Base-by-base conservation (phyloP, 176 grass and related monocot genomes). In the Hyparrhenia diplandra region DNA sequence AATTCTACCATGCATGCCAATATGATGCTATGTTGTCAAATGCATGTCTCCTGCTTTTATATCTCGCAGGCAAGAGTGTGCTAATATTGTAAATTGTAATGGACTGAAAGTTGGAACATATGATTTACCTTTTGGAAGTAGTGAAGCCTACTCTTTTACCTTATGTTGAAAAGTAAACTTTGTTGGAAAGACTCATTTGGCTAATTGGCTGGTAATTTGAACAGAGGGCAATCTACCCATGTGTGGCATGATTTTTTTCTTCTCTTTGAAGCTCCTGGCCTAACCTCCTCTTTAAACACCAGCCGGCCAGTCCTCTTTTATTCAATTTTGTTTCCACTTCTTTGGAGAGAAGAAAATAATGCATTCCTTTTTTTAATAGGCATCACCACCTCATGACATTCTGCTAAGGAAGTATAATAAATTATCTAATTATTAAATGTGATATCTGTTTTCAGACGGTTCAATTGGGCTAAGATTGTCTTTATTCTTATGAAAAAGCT, bases 131-230 rank as follows among this genome's bases (percentile, higher is more conserved):
- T 79, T 88, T 55, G 8, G 46, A 75, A 16, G 9, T 70, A 54
- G 51, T 80, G 23, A 84, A 39, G 3, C 17, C 18, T 75, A 63
- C 39, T 74, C 13, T 63, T 84, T 84, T 80, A 75, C 76, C 77
- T 68, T 80, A 54, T 8, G 45, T 42, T 80, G n/a, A 80, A 88
- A 75, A 84, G 69, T 52, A 34, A 61, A 34, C 12, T 62, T 74
- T 59, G 28, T 68, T 61, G 20, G 25, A 1, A 28, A 24, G 42
- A 39, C 11, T 23, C 27, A 79, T 49, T 79, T 51, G 3, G n/a
- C n/a, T n/a, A n/a, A n/a, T n/a, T n/a, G n/a, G 9, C 8, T 4
- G 24, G 40, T 49, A 30, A 73, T 67, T 21, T 46, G 28, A 67
- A 74, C 37, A 64, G 64, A 13, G 0, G 37, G 3, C 29, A 51